phyloP scores from a whole-genome alignment of 345 rosid species.

The Melastoma malabathricum region DNA sequence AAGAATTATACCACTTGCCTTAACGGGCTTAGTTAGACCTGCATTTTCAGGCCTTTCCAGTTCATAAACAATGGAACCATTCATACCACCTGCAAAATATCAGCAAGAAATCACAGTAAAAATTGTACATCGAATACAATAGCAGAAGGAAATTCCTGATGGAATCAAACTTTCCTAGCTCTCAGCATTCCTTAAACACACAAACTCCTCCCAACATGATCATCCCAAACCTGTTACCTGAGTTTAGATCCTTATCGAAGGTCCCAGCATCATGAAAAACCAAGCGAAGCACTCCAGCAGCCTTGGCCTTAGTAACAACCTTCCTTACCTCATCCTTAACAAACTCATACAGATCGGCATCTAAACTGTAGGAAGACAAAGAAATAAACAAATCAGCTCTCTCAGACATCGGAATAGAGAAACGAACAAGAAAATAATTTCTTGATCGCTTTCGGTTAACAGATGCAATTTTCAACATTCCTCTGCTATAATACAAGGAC shows the following conservation, averaged over 20 bases:
- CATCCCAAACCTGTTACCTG: conserved; percentile 30
- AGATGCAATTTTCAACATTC: not conserved
- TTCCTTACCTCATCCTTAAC: conserved; percentile 50
- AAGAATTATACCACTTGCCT: conserved; percentile 26
- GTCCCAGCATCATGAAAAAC: conserved; percentile 99
- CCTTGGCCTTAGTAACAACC: conserved; percentile 72
- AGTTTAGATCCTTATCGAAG: conserved; percentile 35
- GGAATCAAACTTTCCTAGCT: too few species aligned
- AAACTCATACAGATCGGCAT: conserved; percentile 12
- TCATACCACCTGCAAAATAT: conserved; percentile 62
- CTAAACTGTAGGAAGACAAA: conserved; percentile 16
- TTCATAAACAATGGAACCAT: conserved; percentile 76
- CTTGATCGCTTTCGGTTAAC: not conserved
- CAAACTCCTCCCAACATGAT: too few species aligned
- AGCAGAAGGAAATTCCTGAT: not conserved
- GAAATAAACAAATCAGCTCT: conserved; percentile 4
- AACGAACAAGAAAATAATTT: not conserved
- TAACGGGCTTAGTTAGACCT: conserved; percentile 68
- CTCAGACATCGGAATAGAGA: too few species aligned
- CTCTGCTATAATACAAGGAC: too few species aligned
- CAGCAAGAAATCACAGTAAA: not conserved
- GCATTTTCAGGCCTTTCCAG: conserved; percentile 88
- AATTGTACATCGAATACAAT: not conserved
- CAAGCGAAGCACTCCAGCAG: conserved; percentile 92
- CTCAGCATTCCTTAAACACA: too few species aligned